phyloP scores from a whole-genome alignment of 1,139 yeast genomes.

The Yamadazyma kanchanaburiensis region DNA sequence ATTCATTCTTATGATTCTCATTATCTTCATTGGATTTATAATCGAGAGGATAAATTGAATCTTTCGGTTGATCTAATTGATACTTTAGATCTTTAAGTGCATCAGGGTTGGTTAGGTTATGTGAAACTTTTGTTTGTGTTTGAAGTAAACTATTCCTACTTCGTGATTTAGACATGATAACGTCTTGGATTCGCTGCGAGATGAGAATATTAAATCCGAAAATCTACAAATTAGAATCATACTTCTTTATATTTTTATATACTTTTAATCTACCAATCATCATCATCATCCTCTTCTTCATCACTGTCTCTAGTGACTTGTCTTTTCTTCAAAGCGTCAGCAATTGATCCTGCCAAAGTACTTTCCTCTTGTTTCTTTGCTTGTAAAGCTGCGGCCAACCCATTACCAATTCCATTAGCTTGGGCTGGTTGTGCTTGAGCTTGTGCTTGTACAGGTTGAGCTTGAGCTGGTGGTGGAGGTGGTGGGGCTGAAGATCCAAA shows the following conservation, averaged over 20 bases:
- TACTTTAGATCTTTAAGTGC: constrained; percentile 35
- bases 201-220: too few species aligned
- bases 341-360: constrained; percentile 77
- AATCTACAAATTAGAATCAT: too few species aligned
- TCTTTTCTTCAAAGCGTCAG: constrained; percentile 83
- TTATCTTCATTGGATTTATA: constrained; percentile 8
- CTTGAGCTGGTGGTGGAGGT: constrained; percentile 24
- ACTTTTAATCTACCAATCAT: constrained; percentile 53
- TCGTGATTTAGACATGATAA: constrained; percentile 34
- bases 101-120: constrained; percentile 26
- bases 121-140: constrained; percentile 25
- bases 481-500: constrained; percentile 30
- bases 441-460: constrained; percentile 8
- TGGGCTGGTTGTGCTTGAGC: constrained; percentile 8
- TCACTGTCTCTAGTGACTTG: constrained; percentile 74
- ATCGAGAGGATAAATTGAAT: constrained; percentile 34
- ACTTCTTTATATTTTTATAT: too few species aligned
- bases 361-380: constrained; percentile 65
- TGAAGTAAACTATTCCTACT: constrained; percentile 35
- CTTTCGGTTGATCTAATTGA: constrained; percentile 34
- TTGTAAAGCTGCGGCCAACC: constrained; percentile 71
- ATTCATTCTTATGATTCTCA: constrained; percentile 2
- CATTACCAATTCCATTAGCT: constrained; percentile 26
- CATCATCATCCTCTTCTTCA: constrained; percentile 75
- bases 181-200: too few species aligned